phyloP scores from a whole-genome alignment of 2,329 filamentous ascomycete species.

The Aspergillus sojae region DNA sequence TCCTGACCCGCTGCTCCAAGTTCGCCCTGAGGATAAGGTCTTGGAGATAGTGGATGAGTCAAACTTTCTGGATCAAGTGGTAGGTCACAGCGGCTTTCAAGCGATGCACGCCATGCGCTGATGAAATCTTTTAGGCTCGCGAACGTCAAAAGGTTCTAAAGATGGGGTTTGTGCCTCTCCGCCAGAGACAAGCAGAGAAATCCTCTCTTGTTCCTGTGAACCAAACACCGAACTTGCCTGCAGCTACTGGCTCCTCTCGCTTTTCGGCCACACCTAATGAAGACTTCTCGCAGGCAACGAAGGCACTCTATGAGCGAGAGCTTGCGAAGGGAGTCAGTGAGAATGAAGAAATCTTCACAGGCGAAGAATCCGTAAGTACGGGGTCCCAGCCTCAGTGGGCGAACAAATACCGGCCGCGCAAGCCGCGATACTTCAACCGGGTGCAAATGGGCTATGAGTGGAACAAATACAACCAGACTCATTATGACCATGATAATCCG shows the following conservation, averaged over 20 bases:
- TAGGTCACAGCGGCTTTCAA: constrained; percentile 33
- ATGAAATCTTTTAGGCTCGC: constrained; percentile 40
- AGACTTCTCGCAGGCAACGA: constrained; percentile 84
- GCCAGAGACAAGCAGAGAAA: constrained; percentile 46
- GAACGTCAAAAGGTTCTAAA: constrained; percentile 65
- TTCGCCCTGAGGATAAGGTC: constrained; percentile 65
- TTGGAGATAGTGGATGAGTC: constrained; percentile 62
- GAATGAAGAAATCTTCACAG: constrained; percentile 89
- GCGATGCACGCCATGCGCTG: constrained; percentile 12
- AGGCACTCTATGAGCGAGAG: constrained; percentile 87
- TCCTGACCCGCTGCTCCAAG: constrained; percentile 67
- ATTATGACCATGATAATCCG: constrained; percentile 98
- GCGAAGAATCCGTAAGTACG: constrained; percentile 76
- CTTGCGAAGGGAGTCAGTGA: constrained; percentile 88
- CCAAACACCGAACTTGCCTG: constrained; percentile 47
- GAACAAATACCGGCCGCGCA: constrained; percentile 82
- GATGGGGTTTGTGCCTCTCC: constrained; percentile 68
- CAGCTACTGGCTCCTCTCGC: constrained; percentile 61
- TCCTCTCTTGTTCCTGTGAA: constrained; percentile 32
- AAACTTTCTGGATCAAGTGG: constrained; percentile 59
- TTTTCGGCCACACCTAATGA: constrained; percentile 72
- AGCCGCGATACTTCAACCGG: constrained; percentile 95
- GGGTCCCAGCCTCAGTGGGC: constrained; percentile 74
- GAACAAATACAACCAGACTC: constrained; percentile 99
- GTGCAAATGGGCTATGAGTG: constrained; percentile 99